Base-by-base conservation (phyloP, 768 basidiomycete genomes). In the Leccinum barrowsii region DNA sequence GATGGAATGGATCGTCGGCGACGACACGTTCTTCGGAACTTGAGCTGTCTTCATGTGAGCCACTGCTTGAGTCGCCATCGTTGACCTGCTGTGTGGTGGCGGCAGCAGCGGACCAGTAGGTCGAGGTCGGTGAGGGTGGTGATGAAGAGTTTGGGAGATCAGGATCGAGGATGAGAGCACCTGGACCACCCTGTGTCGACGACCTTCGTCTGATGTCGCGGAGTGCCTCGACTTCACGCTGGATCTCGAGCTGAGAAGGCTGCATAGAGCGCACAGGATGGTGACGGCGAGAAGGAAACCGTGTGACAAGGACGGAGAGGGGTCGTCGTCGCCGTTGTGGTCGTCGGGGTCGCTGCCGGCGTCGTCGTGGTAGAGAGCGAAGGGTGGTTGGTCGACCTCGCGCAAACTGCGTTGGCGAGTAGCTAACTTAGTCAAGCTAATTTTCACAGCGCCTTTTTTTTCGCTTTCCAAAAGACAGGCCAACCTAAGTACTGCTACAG, bases 121-220 rank as follows among this genome's bases (percentile, higher is more conserved):
- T 74, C 49, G 78, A 61, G 24, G 82, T 82, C 32, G 87, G 83
- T 22, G 84, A 84, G 6, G 81, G 70, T 19, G 86, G 80, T 0
- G 88, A 79, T 2, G 85, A 78, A 62, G 85, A 80, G 66, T 83
- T 86, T 44, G 94, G 94, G 50, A 96, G 83, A 83, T 97, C 94
- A 64, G 94, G 94, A 74, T 97, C 94, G 55, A 95, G 81, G 58
- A 89, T 80, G 67, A 94, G 84, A 22, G 88, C 86, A 40, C 91
- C 92, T 59, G 91, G 93, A 10, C 85, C 84, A 32, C 80, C 79
- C 59, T 83, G 80, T 0, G 87, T 82, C 15, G 86, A 85, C 2
- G 94, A 97, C 65, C 93, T 86, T 55, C 94, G 82, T 58, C 83
- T 82, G 64, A 97, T 85, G 75, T 92, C 91, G 63, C 88, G 84